These are phyloP conservation scores for Sporothrix pseudoabietina DNA, from an alignment of 2,329 filamentous ascomycete species.

Conservation along the genomic window DNA sequence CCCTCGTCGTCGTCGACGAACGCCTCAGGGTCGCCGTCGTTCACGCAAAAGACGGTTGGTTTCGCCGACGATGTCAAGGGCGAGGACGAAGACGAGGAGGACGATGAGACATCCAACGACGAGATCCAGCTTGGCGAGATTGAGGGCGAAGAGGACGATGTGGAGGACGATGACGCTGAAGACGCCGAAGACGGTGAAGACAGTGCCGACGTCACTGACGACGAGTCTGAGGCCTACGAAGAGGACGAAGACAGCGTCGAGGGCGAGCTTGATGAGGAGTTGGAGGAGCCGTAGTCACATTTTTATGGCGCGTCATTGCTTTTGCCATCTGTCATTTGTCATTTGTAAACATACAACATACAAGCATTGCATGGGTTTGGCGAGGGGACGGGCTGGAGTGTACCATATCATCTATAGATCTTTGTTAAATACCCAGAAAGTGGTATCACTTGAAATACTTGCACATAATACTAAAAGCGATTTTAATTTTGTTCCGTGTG, in stretches of 20 bases:
- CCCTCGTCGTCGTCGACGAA: constrained; percentile 30
- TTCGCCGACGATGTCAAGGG: constrained; percentile 60
- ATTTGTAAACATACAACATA: constrained; percentile 5
- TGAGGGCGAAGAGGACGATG: neutral
- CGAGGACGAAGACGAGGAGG: constrained; percentile 35
- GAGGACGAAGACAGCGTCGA: constrained; percentile 40
- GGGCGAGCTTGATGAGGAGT: constrained; percentile 33
- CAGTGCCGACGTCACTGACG: constrained; percentile 18
- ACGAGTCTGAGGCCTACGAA: constrained; percentile 40
- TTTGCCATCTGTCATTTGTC: neutral
- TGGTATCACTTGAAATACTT: neutral
- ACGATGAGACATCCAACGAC: constrained; percentile 35
- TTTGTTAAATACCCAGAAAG: neutral
- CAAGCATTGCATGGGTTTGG: constrained; percentile 13
- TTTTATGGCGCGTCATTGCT: neutral
- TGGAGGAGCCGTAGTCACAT: neutral
- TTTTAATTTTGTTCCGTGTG: too few relatives aligned
- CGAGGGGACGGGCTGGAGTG: neutral
- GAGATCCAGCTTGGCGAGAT: constrained; percentile 6
- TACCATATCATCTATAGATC: constrained; percentile 1
- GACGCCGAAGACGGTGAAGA: neutral
- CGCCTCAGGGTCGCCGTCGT: constrained; percentile 30
- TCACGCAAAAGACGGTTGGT: constrained; percentile 58
- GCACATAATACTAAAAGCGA: too few relatives aligned
- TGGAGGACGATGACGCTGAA: neutral